Base-by-base conservation (phyloP, 2,329 filamentous ascomycete genomes). In the Aspergillus novofumigatus region DNA sequence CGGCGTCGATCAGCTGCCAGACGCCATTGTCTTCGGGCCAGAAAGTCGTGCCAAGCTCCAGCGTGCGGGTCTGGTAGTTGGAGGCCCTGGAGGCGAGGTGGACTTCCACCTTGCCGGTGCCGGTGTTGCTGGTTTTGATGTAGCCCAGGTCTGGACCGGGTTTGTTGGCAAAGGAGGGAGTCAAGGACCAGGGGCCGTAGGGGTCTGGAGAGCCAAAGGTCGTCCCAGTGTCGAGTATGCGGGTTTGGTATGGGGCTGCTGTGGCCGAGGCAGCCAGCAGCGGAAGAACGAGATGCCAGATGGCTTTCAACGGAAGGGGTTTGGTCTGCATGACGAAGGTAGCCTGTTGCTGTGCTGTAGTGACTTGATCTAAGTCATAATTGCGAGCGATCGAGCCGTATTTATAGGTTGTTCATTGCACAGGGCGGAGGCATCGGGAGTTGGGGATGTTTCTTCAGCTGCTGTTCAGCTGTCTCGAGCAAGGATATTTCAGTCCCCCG, bases 31-130 rank as follows among this genome's bases (percentile, higher is more conserved):
- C 51, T 26, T 59, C 57, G 42, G 52, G 26, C 14, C 10, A 17
- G 29, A 80, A 78, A 1, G 89, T 92, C 69, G 79, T 81, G 41
- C 87, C 87, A 0, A 86, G 83, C 29, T 82, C 78, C 75, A 87
- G 87, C 75, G 87, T 85, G 70, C 81, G 83, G 65, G 78, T 78
- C 84, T 53, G 47, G 28, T 58, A 61, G 38, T 41, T 54, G 14
- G 57, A 61, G 20, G 54, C 53, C 10, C 54, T 55, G 42, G 54
- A 58, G 6, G 57, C 59, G 41, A 60, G 53, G 32, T 60, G 57
- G 10, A 61, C 57, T 25, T 61, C 59, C n/a, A 61, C 57, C n/a
- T 25, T 59, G 41, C 59, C 59, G 25, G 59, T 61, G n/a, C 58
- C 59, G 3, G 59, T 61, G 41, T 55, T 55, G 10, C 49, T 58